These are phyloP conservation scores for Exophiala xenobiotica DNA, from an alignment of 2,329 filamentous ascomycete genomes.

Conservation along the genomic window DNA sequence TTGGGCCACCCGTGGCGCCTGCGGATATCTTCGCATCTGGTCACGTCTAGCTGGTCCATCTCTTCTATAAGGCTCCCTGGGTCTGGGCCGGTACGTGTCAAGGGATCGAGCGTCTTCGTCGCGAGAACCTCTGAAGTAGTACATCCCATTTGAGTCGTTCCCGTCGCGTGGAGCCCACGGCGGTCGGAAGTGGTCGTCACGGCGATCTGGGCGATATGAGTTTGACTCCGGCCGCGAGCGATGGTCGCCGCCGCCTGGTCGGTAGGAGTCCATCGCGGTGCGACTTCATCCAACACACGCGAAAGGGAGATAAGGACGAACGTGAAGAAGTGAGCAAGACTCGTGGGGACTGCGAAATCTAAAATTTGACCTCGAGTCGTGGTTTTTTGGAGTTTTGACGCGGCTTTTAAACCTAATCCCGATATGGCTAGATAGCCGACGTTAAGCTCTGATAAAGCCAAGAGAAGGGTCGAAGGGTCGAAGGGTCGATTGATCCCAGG, in stretches of 20 bases:
- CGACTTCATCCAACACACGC: not conserved
- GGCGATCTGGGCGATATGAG: slow-evolving; percentile 13
- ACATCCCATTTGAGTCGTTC: slow-evolving; percentile 14
- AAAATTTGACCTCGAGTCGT: no score
- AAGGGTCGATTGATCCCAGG: no score
- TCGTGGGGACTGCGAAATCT: not conserved
- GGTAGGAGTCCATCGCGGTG: slow-evolving; percentile 11
- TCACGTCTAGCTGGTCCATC: slow-evolving; percentile 6
- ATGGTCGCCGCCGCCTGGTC: slow-evolving; percentile 4
- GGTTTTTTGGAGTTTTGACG: no score
- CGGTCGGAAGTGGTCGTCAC: slow-evolving; percentile 7
- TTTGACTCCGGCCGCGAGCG: not conserved
- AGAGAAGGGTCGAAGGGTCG: no score
- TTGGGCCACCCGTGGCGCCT: slow-evolving; percentile 11
- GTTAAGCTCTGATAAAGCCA: no score
- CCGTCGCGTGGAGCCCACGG: slow-evolving; percentile 3
- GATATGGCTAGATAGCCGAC: no score
- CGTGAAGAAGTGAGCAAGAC: not conserved
- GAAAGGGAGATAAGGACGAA: no score
- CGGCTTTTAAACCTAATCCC: no score
- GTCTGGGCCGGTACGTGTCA: slow-evolving; percentile 3
- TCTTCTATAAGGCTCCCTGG: slow-evolving; percentile 4
- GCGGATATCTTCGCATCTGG: slow-evolving; percentile 4
- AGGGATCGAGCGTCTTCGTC: slow-evolving; percentile 4
- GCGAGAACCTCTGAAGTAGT: slow-evolving; percentile 21